phyloP scores from a whole-genome alignment of 371 early-diverging fungal species.

The Syncephalis fuscata region DNA sequence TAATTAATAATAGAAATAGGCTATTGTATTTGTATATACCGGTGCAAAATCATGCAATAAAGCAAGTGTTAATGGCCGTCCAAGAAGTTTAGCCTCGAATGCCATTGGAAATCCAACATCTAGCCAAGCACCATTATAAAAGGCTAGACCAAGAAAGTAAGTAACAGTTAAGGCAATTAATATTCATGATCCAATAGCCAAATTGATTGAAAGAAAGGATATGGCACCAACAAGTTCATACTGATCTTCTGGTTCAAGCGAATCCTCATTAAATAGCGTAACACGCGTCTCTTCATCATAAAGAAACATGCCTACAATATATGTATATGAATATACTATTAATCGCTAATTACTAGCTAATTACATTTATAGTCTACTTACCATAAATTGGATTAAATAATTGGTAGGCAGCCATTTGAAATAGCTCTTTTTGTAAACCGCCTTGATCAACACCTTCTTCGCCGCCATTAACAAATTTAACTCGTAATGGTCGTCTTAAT shows the following conservation, averaged over 20 bases:
- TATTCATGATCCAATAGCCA: too few species aligned
- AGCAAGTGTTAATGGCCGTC: constrained; percentile 12
- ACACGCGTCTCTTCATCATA: constrained; percentile 68
- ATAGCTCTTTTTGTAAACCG: constrained; percentile 94
- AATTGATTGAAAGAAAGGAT: too few species aligned
- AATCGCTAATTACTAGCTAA: too few species aligned
- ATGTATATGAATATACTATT: background rate
- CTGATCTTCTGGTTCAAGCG: constrained; percentile 53
- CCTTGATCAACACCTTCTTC: constrained; percentile 87
- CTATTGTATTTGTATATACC: too few species aligned
- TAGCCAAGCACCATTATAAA: constrained; percentile 82
- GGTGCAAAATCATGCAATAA: too few species aligned
- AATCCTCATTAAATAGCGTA: constrained; percentile 72
- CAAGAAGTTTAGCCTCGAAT: constrained; percentile 77
- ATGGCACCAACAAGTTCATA: constrained; percentile 65
- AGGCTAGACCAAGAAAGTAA: constrained; percentile 68
- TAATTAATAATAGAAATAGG: too few species aligned
- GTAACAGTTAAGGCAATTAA: too few species aligned
- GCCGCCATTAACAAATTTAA: constrained; percentile 59
- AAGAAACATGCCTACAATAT: constrained; percentile 46
- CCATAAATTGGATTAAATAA: constrained; percentile 87
- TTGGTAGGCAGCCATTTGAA: constrained; percentile 76
- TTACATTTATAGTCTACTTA: background rate
- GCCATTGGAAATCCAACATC: constrained; percentile 82
- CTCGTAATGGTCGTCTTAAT: constrained; percentile 72